These are phyloP conservation scores for Penicillium glabrum DNA, from an alignment of 2,329 filamentous ascomycete genomes.

Conservation along the genomic window DNA sequence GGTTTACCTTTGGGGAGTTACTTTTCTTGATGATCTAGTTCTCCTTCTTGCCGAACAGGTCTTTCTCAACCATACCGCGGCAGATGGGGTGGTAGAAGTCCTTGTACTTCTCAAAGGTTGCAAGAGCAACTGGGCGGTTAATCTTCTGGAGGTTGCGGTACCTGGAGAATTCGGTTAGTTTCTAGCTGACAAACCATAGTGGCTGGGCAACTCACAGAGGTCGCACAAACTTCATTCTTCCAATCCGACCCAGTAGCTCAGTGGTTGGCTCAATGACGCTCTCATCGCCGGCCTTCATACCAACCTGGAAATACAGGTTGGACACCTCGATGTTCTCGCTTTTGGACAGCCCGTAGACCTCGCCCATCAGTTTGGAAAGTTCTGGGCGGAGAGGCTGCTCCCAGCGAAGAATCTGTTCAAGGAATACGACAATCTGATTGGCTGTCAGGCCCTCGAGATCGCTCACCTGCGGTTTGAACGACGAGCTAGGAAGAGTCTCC, in stretches of 20 bases:
- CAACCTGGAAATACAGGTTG: constrained; percentile 75
- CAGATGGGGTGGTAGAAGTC: constrained; percentile 98
- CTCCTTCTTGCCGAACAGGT: constrained; percentile 57
- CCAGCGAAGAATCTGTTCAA: constrained; percentile 74
- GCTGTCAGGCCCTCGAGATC: constrained; percentile 76
- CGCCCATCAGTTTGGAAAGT: constrained; percentile 70
- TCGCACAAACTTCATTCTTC: constrained; percentile 95
- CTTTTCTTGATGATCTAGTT: constrained; percentile 1
- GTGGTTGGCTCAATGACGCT: constrained; percentile 69
- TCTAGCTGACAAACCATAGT: not conserved
- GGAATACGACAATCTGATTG: constrained; percentile 89
- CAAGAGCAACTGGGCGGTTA: constrained; percentile 70
- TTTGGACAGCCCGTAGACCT: constrained; percentile 69
- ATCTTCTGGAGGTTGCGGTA: constrained; percentile 71
- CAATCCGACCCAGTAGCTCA: constrained; percentile 75
- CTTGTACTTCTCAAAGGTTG: constrained; percentile 82
- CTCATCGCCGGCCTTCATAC: constrained; percentile 70
- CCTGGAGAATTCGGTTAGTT: constrained; percentile 23
- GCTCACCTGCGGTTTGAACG: constrained; percentile 60
- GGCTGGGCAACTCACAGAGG: constrained; percentile 60
- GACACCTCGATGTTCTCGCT: constrained; percentile 86
- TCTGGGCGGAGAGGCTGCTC: constrained; percentile 62
- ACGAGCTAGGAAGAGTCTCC: constrained; percentile 54
- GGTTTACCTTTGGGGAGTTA: not conserved
- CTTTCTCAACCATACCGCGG: constrained; percentile 80